phyloP scores from a whole-genome alignment of 345 rosid genomes.

The Hirschfeldia incana region DNA sequence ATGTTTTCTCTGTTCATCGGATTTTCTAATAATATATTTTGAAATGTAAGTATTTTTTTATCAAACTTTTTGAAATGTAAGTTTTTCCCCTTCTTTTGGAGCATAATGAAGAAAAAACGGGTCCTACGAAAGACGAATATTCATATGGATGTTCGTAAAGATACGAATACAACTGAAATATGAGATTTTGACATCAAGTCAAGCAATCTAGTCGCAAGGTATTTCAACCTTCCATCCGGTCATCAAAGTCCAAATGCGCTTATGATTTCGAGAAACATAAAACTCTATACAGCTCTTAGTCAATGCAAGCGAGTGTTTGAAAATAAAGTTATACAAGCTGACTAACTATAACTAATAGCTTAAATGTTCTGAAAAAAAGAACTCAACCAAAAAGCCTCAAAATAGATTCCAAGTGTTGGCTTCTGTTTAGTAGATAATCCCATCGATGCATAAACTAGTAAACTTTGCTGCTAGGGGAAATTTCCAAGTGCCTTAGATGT shows the following conservation, averaged over 20 bases:
- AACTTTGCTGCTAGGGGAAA: neutral
- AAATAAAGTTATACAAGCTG: neutral
- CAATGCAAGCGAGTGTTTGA: neutral
- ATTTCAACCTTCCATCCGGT: neutral
- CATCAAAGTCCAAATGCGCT: neutral
- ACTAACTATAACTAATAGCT: neutral
- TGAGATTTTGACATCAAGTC: neutral
- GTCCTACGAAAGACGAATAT: constrained; percentile 1
- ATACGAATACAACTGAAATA: neutral
- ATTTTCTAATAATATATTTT: too few relatives aligned
- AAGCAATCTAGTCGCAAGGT: neutral
- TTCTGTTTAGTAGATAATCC: neutral
- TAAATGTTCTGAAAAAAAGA: neutral
- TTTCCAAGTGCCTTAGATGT: neutral
- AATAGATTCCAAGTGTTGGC: too few relatives aligned
- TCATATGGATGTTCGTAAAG: neutral
- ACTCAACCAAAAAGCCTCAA: neutral
- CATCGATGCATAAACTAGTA: neutral
- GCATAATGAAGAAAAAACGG: too few relatives aligned
- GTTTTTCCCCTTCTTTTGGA: too few relatives aligned
- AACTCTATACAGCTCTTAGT: neutral
- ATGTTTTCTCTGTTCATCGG: too few relatives aligned
- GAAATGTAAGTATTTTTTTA: neutral
- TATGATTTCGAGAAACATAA: neutral
- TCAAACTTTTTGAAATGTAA: neutral